Base-by-base conservation (phyloP, 108 stramenopile genomes). In the Skeletonema costatum region DNA sequence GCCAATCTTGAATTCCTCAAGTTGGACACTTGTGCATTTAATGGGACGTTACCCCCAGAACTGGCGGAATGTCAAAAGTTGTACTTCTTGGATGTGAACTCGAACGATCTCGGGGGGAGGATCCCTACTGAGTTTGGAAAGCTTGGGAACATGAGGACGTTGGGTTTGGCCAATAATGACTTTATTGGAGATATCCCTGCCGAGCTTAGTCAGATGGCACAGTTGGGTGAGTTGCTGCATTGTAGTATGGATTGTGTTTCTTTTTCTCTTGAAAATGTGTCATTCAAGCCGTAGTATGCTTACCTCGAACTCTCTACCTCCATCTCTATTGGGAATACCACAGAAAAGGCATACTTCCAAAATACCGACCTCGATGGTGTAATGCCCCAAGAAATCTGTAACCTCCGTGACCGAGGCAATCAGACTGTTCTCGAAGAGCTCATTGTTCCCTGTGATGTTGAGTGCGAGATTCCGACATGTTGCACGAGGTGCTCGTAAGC, bases 171-270 rank as follows among this genome's bases (percentile, higher is more conserved):
- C 16, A 59, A 84, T 56, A 90, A 87, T 68, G 56, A 84, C 25
- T 66, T 92, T 38, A 39, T 7, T 0, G 91, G 91, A 14, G 62
- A 48, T 2, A 81, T 92, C 31, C 92, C 92, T 11, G 70, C 77
- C 1, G 88, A 89, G 61, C 42, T 93, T 33, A 85, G 86, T 7
- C 66, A 74, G n/a, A 61, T 83, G 64, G 60, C 61, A 10, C 11
- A 39, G 21, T 56, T 80, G 61, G 78, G 78, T 80, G 35, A 60
- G 78, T 80, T 56, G 5, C 53, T 50, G 29, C 21, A 4, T 38
- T 29, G 4, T 41, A 39, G 21, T 33, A 25, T 69, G 4, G 16
- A 42, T 19, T 62, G 4, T 62, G 4, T 35, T 71, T 9, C 10
- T 25, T 78, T 41, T 21, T 14, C 44, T 32, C 33, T 62, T 38